Percentiles rank a stretch among this genome's conserved stretches.
phyloP scores from a whole-genome alignment of 306 rosid species.

The Cicer judaicum region DNA sequence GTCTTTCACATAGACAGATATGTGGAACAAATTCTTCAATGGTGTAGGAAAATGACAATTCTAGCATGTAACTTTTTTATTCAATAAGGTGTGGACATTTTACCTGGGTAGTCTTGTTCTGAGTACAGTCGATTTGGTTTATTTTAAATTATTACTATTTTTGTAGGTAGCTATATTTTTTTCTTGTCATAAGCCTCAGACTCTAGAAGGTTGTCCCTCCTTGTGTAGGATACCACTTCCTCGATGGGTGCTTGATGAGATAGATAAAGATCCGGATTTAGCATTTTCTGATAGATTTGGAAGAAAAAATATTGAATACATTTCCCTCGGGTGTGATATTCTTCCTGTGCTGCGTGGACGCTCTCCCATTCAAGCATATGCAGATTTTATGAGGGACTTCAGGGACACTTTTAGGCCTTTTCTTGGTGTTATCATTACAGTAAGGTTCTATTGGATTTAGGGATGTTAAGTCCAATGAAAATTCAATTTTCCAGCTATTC shows the following conservation, averaged over 20 bases:
- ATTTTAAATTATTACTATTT: constrained; percentile 40
- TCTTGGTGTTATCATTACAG: constrained; percentile 75
- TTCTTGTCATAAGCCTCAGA: constrained; percentile 48
- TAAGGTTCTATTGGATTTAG: constrained; percentile 53
- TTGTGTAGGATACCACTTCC: constrained; percentile 89
- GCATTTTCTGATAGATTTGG: constrained; percentile 83
- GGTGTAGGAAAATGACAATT: constrained; percentile 16
- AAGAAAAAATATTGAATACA: constrained; percentile 72
- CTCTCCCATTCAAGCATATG: constrained; percentile 81
- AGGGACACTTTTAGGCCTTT: constrained; percentile 68
- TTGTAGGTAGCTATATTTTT: constrained; percentile 44
- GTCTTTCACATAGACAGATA: constrained; percentile 23
- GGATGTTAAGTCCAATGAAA: constrained; percentile 25
- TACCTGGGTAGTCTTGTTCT: constrained; percentile 31
- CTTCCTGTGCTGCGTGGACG: constrained; percentile 88
- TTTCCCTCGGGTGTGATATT: constrained; percentile 88
- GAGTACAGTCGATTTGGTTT: constrained; percentile 46
- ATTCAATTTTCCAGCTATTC: constrained; percentile 33
- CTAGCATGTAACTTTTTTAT: background rate
- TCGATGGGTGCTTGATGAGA: constrained; percentile 81
- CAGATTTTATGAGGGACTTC: constrained; percentile 87
- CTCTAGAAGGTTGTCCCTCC: constrained; percentile 53
- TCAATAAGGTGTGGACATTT: constrained; percentile 23
- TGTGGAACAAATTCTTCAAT: background rate
- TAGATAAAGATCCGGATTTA: constrained; percentile 74